Percentiles rank a stretch among this genome's conserved stretches.
phyloP scores from a whole-genome alignment of 305 asterid species.

The Rubia peregrina region DNA sequence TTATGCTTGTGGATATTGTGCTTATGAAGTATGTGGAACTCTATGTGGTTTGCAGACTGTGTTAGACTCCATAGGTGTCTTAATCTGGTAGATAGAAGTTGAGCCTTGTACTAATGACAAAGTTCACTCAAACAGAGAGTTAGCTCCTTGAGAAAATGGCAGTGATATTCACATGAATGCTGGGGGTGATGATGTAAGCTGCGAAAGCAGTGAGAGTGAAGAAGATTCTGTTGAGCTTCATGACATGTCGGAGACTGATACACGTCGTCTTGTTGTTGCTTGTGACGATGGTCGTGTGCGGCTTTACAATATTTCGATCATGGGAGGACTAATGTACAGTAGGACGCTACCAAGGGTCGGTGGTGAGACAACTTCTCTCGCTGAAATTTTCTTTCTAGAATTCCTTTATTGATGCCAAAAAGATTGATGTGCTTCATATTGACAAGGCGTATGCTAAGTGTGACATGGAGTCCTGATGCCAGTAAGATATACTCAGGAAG shows the following conservation, averaged over 20 bases:
- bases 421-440: conserved; percentile 13
- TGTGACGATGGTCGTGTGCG: conserved; percentile 99
- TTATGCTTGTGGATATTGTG: not conserved
- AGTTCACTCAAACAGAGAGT: conserved; percentile 22
- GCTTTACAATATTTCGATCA: conserved; percentile 44
- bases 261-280: conserved; percentile 63
- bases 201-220: conserved; percentile 33
- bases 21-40: not conserved
- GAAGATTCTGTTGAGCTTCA: conserved; percentile 31
- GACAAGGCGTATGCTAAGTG: conserved; percentile 71
- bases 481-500: conserved; percentile 77
- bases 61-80: conserved; percentile 63
- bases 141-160: conserved; percentile 43
- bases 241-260: conserved; percentile 29
- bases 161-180: conserved; percentile 25
- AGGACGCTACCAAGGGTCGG: conserved; percentile 74
- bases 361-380: conserved; percentile 61
- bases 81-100: conserved; percentile 90
- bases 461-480: conserved; percentile 82
- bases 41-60: conserved; percentile 44
- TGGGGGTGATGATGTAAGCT: conserved; percentile 32
- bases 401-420: conserved; percentile 5
- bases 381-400: conserved; percentile 7
- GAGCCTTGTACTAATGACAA: conserved; percentile 41
- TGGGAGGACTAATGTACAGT: conserved; percentile 45